Conservation (phyloP, 2,329 filamentous ascomycete species). For the Colletotrichum sansevieriae region DNA sequence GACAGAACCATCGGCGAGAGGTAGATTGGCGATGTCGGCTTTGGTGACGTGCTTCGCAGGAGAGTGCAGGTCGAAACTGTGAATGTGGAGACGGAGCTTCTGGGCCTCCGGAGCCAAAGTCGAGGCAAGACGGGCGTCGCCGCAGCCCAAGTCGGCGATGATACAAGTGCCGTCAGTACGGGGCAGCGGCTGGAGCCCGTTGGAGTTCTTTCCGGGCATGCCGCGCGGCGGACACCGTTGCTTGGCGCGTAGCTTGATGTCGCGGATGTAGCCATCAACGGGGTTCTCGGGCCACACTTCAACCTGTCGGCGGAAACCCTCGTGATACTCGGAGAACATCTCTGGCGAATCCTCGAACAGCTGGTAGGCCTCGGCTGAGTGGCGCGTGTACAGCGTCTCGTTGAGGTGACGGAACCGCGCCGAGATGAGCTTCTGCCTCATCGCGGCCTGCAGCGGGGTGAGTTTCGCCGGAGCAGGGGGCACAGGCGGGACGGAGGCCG, state of each 20-base stretch:
- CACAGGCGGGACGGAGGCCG: conserved; percentile 49
- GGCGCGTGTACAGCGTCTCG: conserved; percentile 93
- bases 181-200: conserved; percentile 69
- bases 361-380: conserved; percentile 83
- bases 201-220: conserved; percentile 41
- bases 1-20: conserved; percentile 78
- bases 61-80: conserved; percentile 89
- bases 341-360: conserved; percentile 89
- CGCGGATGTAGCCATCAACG: conserved; percentile 85
- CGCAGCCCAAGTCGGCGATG: conserved; percentile 93
- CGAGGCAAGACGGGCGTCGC: conserved; percentile 85
- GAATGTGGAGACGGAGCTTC: conserved; percentile 79
- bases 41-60: conserved; percentile 83
- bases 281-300: conserved; percentile 97
- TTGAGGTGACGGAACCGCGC: conserved; percentile 98
- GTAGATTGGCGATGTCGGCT: conserved; percentile 89
- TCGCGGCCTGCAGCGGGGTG: conserved; percentile 91
- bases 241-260: conserved; percentile 77
- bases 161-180: conserved; percentile 79
- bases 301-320: conserved; percentile 95
- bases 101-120: conserved; percentile 73
- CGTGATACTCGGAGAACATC: conserved; percentile 96
- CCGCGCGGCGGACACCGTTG: conserved; percentile 52
- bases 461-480: conserved; percentile 70
- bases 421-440: conserved; percentile 94